phyloP scores from a whole-genome alignment of 2,329 filamentous ascomycete genomes.

The Didymellaceae sp. region DNA sequence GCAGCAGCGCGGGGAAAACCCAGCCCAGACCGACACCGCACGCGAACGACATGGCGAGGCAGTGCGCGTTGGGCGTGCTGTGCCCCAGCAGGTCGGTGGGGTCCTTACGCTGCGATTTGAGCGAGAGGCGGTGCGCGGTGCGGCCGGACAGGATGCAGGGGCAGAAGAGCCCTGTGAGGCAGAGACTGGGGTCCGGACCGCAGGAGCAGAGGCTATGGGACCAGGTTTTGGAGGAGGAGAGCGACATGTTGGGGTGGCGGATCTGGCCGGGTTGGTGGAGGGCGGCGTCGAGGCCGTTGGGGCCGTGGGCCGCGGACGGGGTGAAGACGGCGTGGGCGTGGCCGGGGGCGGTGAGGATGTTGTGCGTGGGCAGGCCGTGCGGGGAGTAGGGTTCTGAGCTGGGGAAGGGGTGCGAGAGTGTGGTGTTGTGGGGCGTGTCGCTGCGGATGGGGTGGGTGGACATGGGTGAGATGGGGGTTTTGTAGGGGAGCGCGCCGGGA shows the following conservation, averaged over 20 bases:
- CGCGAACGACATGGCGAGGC: constrained; percentile 46
- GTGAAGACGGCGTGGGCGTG: constrained; percentile 47
- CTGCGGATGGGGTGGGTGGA: constrained; percentile 33
- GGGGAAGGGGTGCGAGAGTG: constrained; percentile 8
- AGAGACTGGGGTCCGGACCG: constrained; percentile 45
- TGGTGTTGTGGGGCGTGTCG: constrained; percentile 20
- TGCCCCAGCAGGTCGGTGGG: constrained; percentile 50
- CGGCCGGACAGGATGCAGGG: constrained; percentile 55
- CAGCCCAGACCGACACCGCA: constrained; percentile 50
- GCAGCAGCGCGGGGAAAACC: constrained; percentile 47
- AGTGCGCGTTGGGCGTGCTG: constrained; percentile 48
- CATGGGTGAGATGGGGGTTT: constrained; percentile 41
- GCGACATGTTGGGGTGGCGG: constrained; percentile 51
- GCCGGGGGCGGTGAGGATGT: constrained; percentile 24
- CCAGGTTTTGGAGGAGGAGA: constrained; percentile 35
- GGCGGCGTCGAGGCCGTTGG: constrained; percentile 46
- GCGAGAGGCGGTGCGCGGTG: constrained; percentile 52
- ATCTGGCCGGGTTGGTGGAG: constrained; percentile 51
- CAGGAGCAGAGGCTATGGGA: constrained; percentile 44
- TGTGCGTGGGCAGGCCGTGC: constrained; percentile 36
- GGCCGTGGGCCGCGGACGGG: constrained; percentile 46
- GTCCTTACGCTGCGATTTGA: constrained; percentile 47
- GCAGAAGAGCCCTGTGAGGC: constrained; percentile 50
- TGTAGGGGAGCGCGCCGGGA: constrained; percentile 29
- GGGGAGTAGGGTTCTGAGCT: constrained; percentile 43